phyloP scores from a whole-genome alignment of 1,284 basidiomycete species.

The Boletellus sp. region DNA sequence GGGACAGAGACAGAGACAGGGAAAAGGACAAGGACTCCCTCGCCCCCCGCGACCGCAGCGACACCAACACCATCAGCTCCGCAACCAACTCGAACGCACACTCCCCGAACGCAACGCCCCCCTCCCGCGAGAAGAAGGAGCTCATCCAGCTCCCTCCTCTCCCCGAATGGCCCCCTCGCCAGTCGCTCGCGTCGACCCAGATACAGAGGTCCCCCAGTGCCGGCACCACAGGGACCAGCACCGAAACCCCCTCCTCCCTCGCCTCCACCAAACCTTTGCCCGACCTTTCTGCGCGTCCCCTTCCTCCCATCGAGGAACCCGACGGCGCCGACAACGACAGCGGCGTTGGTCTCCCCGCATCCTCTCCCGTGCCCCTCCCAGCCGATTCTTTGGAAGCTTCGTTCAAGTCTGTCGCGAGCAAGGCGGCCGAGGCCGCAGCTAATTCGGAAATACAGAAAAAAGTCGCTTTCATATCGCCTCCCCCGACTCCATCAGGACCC shows the following conservation, averaged over 20 bases:
- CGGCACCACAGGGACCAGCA: slow-evolving; percentile 35
- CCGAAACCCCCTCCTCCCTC: slow-evolving; percentile 47
- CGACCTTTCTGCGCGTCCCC: slow-evolving; percentile 51
- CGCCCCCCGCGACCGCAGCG: slow-evolving; percentile 30
- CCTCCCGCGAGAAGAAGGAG: slow-evolving; percentile 52
- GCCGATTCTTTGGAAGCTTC: slow-evolving; percentile 40
- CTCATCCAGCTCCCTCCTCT: slow-evolving; percentile 58
- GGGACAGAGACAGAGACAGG: slow-evolving; percentile 31
- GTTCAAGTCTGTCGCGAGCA: slow-evolving; percentile 50
- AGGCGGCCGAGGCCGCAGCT: slow-evolving; percentile 39
- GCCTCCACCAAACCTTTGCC: slow-evolving; percentile 66
- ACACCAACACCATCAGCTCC: slow-evolving; percentile 33
- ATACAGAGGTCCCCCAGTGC: slow-evolving; percentile 31
- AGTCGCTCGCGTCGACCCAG: slow-evolving; percentile 16
- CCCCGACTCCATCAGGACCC: slow-evolving; percentile 53
- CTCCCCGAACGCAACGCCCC: slow-evolving; percentile 23
- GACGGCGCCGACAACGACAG: slow-evolving; percentile 34
- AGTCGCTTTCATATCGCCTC: slow-evolving; percentile 79
- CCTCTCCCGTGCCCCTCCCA: slow-evolving; percentile 24
- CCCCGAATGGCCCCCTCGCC: slow-evolving; percentile 53
- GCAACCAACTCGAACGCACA: slow-evolving; percentile 23
- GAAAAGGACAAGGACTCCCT: slow-evolving; percentile 32
- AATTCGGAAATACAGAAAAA: slow-evolving; percentile 62
- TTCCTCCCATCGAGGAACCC: slow-evolving; percentile 50
- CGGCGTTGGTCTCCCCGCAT: slow-evolving; percentile 30